Evolutionary conservation across 2,329 filamentous ascomycete genomes (phyloP).

Genomic region (Claviceps monticola): DNA sequence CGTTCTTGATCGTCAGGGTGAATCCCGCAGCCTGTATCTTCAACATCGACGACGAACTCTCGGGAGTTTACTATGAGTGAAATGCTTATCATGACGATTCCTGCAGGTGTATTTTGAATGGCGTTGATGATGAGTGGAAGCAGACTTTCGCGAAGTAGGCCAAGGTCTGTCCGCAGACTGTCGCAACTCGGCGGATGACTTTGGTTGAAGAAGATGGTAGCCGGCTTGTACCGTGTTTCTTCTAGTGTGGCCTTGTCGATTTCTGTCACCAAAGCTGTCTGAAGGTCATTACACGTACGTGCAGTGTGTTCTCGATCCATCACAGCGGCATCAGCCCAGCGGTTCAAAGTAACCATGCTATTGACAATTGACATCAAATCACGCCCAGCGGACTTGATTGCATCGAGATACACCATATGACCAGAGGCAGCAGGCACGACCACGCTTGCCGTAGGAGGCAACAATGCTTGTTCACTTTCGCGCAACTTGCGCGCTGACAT

Average conservation of each 20-base stretch:
- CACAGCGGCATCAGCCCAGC: slow-evolving; percentile 23
- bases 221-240: background rate
- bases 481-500: background rate
- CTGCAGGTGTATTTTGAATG: slow-evolving; percentile 21
- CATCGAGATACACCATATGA: slow-evolving; percentile 9
- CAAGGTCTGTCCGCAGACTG: slow-evolving; percentile 21
- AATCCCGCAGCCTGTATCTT: background rate
- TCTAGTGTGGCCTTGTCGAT: background rate
- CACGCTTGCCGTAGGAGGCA: background rate
- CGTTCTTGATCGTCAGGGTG: slow-evolving; percentile 13
- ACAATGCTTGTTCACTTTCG: background rate
- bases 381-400: slow-evolving; percentile 8
- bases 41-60: background rate
- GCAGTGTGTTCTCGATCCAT: slow-evolving; percentile 17
- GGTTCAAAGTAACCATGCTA: slow-evolving; percentile 26
- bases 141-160: slow-evolving; percentile 27
- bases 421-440: background rate
- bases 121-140: slow-evolving; percentile 28
- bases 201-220: background rate
- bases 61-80: background rate
- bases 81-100: background rate
- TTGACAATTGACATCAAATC: slow-evolving; percentile 28
- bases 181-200: slow-evolving; percentile 10
- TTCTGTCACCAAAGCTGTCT: background rate
- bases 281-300: background rate